phyloP scores from a whole-genome alignment of 805 yeast genomes.

The Zygosaccharomyces lentus region DNA sequence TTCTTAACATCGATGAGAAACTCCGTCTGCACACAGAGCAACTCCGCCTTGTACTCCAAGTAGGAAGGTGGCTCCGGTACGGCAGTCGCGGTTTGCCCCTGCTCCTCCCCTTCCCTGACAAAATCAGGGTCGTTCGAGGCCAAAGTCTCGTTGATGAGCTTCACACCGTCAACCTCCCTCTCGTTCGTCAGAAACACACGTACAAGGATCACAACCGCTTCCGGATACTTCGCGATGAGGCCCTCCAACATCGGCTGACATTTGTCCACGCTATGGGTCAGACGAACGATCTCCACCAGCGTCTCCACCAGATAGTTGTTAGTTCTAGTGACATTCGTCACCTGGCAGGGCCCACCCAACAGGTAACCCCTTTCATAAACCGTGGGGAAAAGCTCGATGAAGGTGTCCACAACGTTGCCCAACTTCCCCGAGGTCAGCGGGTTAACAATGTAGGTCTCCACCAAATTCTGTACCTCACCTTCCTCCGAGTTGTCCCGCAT shows the following conservation, averaged over 20 bases:
- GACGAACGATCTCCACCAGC: constrained; percentile 28
- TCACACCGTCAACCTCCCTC: constrained; percentile 36
- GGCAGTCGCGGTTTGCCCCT: neutral
- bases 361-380: constrained; percentile 32
- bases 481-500: constrained; percentile 47
- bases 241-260: constrained; percentile 27
- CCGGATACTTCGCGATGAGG: constrained; percentile 23
- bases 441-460: constrained; percentile 77
- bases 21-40: constrained; percentile 31
- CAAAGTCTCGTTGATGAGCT: constrained; percentile 30
- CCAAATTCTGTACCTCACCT: constrained; percentile 68
- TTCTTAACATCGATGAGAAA: constrained; percentile 26
- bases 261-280: constrained; percentile 28
- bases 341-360: constrained; percentile 34
- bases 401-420: constrained; percentile 30
- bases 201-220: constrained; percentile 29
- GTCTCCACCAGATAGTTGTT: constrained; percentile 35
- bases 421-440: constrained; percentile 51
- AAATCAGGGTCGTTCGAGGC: constrained; percentile 15
- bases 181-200: constrained; percentile 35
- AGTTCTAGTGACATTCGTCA: constrained; percentile 29
- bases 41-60: constrained; percentile 29
- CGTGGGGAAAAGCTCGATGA: constrained; percentile 31
- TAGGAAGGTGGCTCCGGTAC: constrained; percentile 12
- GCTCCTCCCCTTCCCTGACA: too few species aligned